Evolutionary conservation across 1,284 basidiomycete species (phyloP).

Genomic region (Rhodotorula sp.): DNA sequence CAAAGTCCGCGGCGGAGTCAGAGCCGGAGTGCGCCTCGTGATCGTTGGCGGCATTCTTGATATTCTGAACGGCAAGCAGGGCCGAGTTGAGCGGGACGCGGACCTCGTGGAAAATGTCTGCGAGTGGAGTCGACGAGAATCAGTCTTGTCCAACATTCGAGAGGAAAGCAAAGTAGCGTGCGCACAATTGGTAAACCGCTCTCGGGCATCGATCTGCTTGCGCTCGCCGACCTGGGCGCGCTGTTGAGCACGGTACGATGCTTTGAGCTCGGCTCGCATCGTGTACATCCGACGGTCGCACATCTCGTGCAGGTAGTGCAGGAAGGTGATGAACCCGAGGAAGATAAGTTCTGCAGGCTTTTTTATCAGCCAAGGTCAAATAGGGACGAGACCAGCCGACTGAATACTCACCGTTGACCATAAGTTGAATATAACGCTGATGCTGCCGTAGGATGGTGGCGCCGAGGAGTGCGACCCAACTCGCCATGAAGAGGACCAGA

Average conservation of each 20-base stretch:
- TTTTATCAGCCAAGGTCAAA: conserved; percentile 45
- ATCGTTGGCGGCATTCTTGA: conserved; percentile 68
- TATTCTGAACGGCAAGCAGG: conserved; percentile 81
- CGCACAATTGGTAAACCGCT: conserved; percentile 26
- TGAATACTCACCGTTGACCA: conserved; percentile 23
- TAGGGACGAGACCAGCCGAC: too few species aligned
- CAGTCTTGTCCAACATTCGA: too few species aligned
- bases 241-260: conserved; percentile 61
- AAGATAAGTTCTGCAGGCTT: conserved; percentile 58
- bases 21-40: conserved; percentile 49
- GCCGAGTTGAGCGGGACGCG: conserved; percentile 89
- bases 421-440: conserved; percentile 22
- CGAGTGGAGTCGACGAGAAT: too few species aligned
- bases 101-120: conserved; percentile 66
- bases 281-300: conserved; percentile 62
- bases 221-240: conserved; percentile 77
- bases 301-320: conserved; percentile 52
- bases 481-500: conserved; percentile 60
- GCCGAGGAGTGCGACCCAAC: conserved; percentile 41
- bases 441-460: conserved; percentile 20
- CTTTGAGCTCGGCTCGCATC: conserved; percentile 68
- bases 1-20: conserved; percentile 72
- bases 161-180: neutral
- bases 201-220: conserved; percentile 34
- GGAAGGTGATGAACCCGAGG: conserved; percentile 52